Base-by-base conservation (phyloP, 805 yeast genomes). In the Pichia scutulata region DNA sequence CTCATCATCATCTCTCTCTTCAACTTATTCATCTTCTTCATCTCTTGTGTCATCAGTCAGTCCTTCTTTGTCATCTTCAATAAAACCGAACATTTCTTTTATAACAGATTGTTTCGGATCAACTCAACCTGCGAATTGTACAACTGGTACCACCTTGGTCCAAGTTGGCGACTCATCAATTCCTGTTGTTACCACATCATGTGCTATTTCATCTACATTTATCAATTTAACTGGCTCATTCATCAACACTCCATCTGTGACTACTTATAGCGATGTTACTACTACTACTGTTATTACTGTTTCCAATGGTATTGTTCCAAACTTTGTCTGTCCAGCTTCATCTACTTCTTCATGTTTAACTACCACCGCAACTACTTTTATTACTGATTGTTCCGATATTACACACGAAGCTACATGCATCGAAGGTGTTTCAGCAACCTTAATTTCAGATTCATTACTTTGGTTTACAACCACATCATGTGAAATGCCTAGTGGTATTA, bases 401-500 rank as follows among this genome's bases (percentile, higher is more conserved):
- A 23, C 26, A 16, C 39, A 36, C 22, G n/a, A 18, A 7, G 53
- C 50, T 24, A 37, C 24, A n/a, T 53, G 55, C 28, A 8, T 46
- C 37, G 41, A 51, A 44, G 49, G 52, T 25, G 26, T 44, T 3
- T 22, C 49, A 5, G 46, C 52, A n/a, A 41, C 55, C n/a, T 22
- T 50, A 18, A 19, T 53, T 19, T 14, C 44, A 16, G 46, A 51
- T 47, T 25, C 46, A 7, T 45, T 43, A 7, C 19, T 52, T 23
- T 50, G 54, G 22, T 14, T 49, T 7, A 45, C 50, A 13, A 41
- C 57, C 9, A 46, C 52, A 5, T 47, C 52, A 8, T 50, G 49
- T 21, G 8, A 26, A n/a, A 46, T 47, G 41, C 43, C 44, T 13
- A 25, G 33, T 18, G 46, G 16, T 18, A 36, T 53, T 18, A 42